phyloP scores from a whole-genome alignment of 208 protist species.

The Acanthamoeba rhysodes region DNA sequence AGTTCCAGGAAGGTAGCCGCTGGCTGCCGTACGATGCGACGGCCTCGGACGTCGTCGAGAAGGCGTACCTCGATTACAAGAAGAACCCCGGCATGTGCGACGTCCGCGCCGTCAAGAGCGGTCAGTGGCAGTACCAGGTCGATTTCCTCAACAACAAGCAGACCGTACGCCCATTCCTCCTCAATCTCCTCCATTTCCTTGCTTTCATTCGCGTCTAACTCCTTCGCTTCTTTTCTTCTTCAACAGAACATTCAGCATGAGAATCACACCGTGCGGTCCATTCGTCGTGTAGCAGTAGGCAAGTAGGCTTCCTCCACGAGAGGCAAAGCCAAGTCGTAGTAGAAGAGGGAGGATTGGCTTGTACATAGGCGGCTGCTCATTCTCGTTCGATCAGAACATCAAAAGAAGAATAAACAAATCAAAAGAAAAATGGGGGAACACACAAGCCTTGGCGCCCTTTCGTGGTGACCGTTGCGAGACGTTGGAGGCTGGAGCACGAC shows the following conservation, averaged over 20 bases:
- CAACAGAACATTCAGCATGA: conserved; percentile 71
- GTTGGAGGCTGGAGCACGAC: too few relatives aligned
- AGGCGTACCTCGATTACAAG: conserved; percentile 46
- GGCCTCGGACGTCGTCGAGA: conserved; percentile 59
- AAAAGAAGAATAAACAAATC: neutral
- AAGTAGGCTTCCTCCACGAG: neutral
- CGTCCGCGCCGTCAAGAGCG: conserved; percentile 45
- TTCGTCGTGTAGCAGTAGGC: conserved; percentile 35
- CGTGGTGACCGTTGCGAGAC: neutral
- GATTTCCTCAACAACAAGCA: conserved; percentile 70
- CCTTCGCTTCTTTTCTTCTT: neutral
- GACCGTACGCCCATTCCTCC: conserved; percentile 6
- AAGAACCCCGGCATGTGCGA: conserved; percentile 75
- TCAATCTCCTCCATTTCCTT: neutral
- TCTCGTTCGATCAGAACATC: neutral
- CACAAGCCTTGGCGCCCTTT: neutral
- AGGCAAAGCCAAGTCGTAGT: too few relatives aligned
- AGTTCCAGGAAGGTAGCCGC: neutral
- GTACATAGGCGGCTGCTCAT: conserved; percentile 8
- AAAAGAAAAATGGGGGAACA: neutral
- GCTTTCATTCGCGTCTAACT: neutral
- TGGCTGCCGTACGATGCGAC: neutral
- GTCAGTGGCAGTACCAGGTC: conserved; percentile 72
- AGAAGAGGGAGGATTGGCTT: neutral
- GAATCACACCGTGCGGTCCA: conserved; percentile 36